These are phyloP conservation scores for Colletotrichum sp. DNA, from an alignment of 2,329 filamentous ascomycete species.

Conservation along the genomic window DNA sequence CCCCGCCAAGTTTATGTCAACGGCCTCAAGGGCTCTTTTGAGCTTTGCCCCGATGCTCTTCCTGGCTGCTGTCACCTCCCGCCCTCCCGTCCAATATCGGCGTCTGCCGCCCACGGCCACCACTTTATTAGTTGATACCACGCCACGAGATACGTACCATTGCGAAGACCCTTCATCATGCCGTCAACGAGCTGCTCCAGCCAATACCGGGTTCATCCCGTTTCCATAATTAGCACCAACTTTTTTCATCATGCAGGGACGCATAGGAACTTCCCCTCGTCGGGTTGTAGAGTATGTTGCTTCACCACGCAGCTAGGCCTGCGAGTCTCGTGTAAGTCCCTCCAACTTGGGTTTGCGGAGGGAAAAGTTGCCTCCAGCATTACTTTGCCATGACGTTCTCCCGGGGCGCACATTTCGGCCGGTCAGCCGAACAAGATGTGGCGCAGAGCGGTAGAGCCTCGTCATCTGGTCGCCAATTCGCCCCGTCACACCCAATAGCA, in stretches of 20 bases:
- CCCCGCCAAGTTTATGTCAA: conserved; percentile 20
- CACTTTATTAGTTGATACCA: background rate
- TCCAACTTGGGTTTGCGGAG: background rate
- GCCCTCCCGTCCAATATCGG: conserved; percentile 2
- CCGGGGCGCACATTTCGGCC: background rate
- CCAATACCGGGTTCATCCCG: conserved; percentile 17
- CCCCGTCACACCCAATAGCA: background rate
- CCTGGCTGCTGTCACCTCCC: conserved; percentile 9
- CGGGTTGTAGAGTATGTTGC: conserved; percentile 12
- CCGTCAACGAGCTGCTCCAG: conserved; percentile 3
- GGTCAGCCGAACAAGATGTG: background rate
- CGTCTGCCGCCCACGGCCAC: background rate
- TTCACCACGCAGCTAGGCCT: background rate
- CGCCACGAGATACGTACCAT: conserved; percentile 5
- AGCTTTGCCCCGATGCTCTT: conserved; percentile 4
- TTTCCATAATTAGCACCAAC: conserved; percentile 22
- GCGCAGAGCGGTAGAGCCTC: background rate
- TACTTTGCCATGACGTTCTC: background rate
- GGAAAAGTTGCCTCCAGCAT: background rate
- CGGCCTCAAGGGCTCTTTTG: background rate
- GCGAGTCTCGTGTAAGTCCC: background rate
- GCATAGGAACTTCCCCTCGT: background rate
- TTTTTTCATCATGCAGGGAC: conserved; percentile 16
- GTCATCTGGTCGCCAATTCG: background rate
- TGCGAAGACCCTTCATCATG: conserved; percentile 7